These are phyloP conservation scores for Beauveria brongniartii DNA, from an alignment of 2,329 filamentous ascomycete genomes.

Conservation along the genomic window DNA sequence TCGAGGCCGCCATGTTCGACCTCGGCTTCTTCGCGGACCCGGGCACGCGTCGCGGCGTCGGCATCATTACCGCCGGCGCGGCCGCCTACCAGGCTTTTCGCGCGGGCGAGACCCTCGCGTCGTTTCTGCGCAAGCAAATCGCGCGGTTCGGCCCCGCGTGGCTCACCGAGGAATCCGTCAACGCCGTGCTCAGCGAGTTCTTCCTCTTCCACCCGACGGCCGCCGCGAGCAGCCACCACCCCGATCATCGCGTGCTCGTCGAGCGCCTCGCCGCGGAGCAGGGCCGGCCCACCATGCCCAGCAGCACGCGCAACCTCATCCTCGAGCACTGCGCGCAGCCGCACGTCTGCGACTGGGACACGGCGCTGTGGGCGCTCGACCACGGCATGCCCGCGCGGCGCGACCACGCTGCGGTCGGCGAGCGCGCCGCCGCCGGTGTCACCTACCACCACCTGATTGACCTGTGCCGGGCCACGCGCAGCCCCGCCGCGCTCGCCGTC, in stretches of 20 bases:
- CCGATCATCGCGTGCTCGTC: conserved; percentile 23
- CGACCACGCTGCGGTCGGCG: conserved; percentile 10
- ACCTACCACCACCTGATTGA: conserved; percentile 32
- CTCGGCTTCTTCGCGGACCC: conserved; percentile 34
- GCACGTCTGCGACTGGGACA: conserved; percentile 21
- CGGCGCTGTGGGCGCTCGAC: conserved; percentile 24
- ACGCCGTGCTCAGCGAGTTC: conserved; percentile 34
- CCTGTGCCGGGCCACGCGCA: conserved; percentile 25
- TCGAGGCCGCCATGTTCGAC: conserved; percentile 38
- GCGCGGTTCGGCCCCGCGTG: conserved; percentile 39
- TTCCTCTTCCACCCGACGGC: conserved; percentile 28
- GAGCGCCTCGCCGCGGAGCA: conserved; percentile 18
- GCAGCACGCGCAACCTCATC: conserved; percentile 30
- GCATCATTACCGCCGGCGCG: conserved; percentile 33
- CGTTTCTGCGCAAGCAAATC: conserved; percentile 33
- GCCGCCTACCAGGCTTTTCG: conserved; percentile 36
- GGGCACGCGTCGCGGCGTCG: conserved; percentile 28
- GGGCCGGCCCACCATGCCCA: conserved; percentile 16
- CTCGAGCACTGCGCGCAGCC: conserved; percentile 23
- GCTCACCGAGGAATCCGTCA: conserved; percentile 29
- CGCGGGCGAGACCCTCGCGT: conserved; percentile 23
- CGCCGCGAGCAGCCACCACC: conserved; percentile 14
- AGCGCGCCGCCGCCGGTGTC: conserved; percentile 19
- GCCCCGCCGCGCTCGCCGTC: conserved; percentile 23
- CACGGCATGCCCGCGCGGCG: conserved; percentile 10